Evolutionary conservation across 1,284 basidiomycete genomes (phyloP), one percentile per base, ranked within the genome.

Genomic region (Neonothopanus nambi): DNA sequence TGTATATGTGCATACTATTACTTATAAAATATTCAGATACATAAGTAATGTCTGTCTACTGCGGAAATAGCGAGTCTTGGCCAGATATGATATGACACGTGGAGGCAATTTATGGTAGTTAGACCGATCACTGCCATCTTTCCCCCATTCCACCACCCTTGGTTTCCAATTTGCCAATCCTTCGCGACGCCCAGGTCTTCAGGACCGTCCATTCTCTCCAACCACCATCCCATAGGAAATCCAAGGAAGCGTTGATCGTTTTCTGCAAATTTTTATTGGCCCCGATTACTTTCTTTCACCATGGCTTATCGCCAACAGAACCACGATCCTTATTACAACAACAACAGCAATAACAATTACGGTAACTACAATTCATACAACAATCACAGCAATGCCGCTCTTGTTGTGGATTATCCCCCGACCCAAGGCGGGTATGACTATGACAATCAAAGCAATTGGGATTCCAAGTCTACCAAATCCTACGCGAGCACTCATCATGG

Each of bases 401-500:
- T 67, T 43, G 64, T 63, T 12, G 70, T 69, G 42, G 72, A 75
- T 50, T 78, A 76, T 57, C 68, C 66, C 47, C 12, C 62, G 60
- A 20, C 46, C 28, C 54, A 58, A 24, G 35, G 54, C 43, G 64
- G 69, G 36, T 54, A 68, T 59, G 71, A 80, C 47, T 71, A 77
- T 54, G 80, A 84, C 57, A 58, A 65, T 53, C 70, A 77, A 33
- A 64, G 68, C 24, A 72, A 71, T 41, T 89, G 86, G 85, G 87
- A 90, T 52, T 58, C 74, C 43, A 84, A 84, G 58, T 88, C 85
- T 20, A 82, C 82, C 67, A 75, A 83, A 65, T 58, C 57, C 12
- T 59, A 57, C 36, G n/a, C 51, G 28, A 85, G 83, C 60, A 80
- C 77, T 65, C 80, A 79, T 61, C 75, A 75, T 55, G 81, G 82